phyloP scores from a whole-genome alignment of 805 yeast species.

The Metschnikowia koreensis region DNA sequence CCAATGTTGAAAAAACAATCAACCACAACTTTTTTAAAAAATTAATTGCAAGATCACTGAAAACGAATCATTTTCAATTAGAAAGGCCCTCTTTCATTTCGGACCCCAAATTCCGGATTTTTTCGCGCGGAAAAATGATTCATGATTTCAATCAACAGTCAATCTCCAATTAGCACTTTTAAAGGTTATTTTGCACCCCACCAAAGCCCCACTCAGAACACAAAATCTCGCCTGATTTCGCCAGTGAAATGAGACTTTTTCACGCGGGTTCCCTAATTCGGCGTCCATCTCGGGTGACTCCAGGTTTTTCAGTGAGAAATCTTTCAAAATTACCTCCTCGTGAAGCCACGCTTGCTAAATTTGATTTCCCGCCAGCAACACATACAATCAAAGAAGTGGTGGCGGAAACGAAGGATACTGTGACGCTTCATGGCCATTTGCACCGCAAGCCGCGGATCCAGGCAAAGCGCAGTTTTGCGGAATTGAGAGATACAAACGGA shows the following conservation, averaged over 20 bases:
- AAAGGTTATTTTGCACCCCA: no score
- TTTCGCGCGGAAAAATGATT: no score
- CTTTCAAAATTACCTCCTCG: constrained; percentile 10
- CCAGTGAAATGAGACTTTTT: background rate
- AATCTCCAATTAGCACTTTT: no score
- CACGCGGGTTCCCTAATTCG: background rate
- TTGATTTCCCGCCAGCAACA: constrained; percentile 37
- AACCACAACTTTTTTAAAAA: no score
- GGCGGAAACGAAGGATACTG: constrained; percentile 18
- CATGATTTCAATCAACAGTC: no score
- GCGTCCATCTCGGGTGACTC: background rate
- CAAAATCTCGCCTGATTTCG: no score
- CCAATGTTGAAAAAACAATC: no score
- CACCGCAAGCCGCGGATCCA: constrained; percentile 69
- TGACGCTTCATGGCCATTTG: constrained; percentile 80
- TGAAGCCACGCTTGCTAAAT: constrained; percentile 21
- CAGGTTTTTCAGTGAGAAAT: constrained; percentile 17
- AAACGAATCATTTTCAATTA: no score
- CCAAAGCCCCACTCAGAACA: no score
- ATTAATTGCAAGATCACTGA: no score
- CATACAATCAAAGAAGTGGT: constrained; percentile 21
- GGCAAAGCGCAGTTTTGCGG: constrained; percentile 70
- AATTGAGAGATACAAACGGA: constrained; percentile 72
- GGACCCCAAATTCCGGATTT: no score
- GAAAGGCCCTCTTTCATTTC: no score